Conservation (phyloP, 2,329 filamentous ascomycete genomes). For the Epichloe glyceriae region DNA sequence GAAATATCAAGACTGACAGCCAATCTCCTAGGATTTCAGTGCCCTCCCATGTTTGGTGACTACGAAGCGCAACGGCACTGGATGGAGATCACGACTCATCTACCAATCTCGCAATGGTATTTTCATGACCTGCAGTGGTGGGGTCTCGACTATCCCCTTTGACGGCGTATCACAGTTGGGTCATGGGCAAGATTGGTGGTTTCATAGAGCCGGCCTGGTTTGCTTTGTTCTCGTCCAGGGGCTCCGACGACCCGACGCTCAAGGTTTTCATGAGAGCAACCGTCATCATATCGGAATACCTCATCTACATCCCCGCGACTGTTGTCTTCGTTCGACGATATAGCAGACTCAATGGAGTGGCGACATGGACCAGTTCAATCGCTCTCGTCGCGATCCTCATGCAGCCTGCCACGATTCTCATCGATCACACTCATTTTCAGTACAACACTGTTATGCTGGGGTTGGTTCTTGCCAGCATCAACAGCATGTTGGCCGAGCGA, state of each 20-base stretch:
- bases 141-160: slow-evolving; percentile 97
- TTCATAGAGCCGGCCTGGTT: slow-evolving; percentile 79
- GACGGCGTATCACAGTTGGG: slow-evolving; percentile 96
- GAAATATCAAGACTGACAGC: neutral
- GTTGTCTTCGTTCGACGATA: slow-evolving; percentile 78
- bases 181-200: slow-evolving; percentile 75
- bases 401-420: slow-evolving; percentile 79
- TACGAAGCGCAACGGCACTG: slow-evolving; percentile 97
- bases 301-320: slow-evolving; percentile 74
- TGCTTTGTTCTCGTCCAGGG: slow-evolving; percentile 68
- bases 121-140: slow-evolving; percentile 95
- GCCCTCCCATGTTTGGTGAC: slow-evolving; percentile 87
- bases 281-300: slow-evolving; percentile 80
- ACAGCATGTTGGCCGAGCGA: slow-evolving; percentile 73
- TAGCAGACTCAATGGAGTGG: slow-evolving; percentile 61
- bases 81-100: slow-evolving; percentile 90
- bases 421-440: slow-evolving; percentile 94
- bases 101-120: slow-evolving; percentile 93
- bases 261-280: slow-evolving; percentile 96
- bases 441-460: slow-evolving; percentile 99
- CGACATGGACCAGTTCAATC: slow-evolving; percentile 70
- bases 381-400: slow-evolving; percentile 82
- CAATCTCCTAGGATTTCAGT: slow-evolving; percentile 49
- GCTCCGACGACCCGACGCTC: slow-evolving; percentile 61
- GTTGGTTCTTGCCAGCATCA: slow-evolving; percentile 72